phyloP scores from a whole-genome alignment of 495 filamentous ascomycete species.

The Penicillium taxi region DNA sequence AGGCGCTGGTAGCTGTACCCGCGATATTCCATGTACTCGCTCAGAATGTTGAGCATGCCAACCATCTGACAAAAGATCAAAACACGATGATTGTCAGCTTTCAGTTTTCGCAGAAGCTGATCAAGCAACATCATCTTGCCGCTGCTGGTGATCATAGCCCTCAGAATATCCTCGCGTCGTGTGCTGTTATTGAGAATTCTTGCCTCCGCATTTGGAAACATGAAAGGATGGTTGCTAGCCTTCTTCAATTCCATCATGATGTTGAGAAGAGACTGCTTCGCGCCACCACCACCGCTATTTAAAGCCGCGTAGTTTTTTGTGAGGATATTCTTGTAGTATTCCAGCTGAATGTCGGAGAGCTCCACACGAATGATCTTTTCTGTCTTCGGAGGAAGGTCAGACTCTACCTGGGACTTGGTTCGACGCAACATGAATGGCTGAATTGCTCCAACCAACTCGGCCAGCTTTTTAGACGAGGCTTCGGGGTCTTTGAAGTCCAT shows the following conservation, averaged over 20 bases:
- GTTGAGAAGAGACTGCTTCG: slow-evolving; percentile 91
- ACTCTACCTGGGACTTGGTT: slow-evolving; percentile 94
- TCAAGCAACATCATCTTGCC: slow-evolving; percentile 99
- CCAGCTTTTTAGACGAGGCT: slow-evolving; percentile 58
- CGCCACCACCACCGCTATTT: slow-evolving; percentile 77
- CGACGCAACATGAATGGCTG: slow-evolving; percentile 91
- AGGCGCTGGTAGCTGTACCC: slow-evolving; percentile 89
- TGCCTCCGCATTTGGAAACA: slow-evolving; percentile 90
- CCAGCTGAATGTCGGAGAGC: slow-evolving; percentile 87
- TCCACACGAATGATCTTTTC: slow-evolving; percentile 99
- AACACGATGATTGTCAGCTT: slow-evolving; percentile 85
- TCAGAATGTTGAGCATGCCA: slow-evolving; percentile 92
- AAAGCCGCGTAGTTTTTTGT: slow-evolving; percentile 93
- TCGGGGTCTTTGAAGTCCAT: slow-evolving; percentile 72
- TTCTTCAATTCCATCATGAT: slow-evolving; percentile 99
- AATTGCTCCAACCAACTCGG: slow-evolving; percentile 65
- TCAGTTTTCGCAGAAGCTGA: slow-evolving; percentile 82
- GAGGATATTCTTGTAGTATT: slow-evolving; percentile 98
- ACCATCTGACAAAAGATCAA: slow-evolving; percentile 99
- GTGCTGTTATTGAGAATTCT: slow-evolving; percentile 68
- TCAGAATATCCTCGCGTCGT: slow-evolving; percentile 78
- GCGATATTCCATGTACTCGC: slow-evolving; percentile 83
- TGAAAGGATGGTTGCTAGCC: slow-evolving; percentile 95
- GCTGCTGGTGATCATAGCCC: slow-evolving; percentile 87
- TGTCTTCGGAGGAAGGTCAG: slow-evolving; percentile 88